Conservation (phyloP, 2,329 filamentous ascomycete genomes). For the Myriangium duriaei region DNA sequence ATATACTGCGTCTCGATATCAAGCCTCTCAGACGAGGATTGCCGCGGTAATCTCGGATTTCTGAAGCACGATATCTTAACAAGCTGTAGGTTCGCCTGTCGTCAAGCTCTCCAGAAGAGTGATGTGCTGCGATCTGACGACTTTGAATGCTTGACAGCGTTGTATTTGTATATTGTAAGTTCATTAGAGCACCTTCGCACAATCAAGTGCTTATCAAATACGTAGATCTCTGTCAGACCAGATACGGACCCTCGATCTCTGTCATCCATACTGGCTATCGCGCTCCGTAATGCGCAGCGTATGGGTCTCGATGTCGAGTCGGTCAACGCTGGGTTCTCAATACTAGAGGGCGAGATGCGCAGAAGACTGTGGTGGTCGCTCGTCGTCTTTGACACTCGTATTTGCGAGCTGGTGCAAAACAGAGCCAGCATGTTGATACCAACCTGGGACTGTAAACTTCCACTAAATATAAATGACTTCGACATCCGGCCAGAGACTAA, state of each 20-base stretch:
- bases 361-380: conserved; percentile 63
- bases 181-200: not conserved
- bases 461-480: conserved; percentile 32
- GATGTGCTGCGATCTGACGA: conserved; percentile 30
- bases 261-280: conserved; percentile 51
- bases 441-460: conserved; percentile 32
- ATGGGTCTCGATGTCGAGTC: conserved; percentile 58
- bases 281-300: conserved; percentile 54
- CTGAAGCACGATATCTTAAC: conserved; percentile 27
- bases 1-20: conserved; percentile 52
- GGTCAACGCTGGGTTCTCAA: conserved; percentile 28
- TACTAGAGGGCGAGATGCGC: conserved; percentile 55
- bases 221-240: not conserved
- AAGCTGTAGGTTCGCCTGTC: conserved; percentile 33
- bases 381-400: conserved; percentile 53
- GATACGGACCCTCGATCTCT: conserved; percentile 30
- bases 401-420: conserved; percentile 52
- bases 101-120: conserved; percentile 35
- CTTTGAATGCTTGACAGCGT: conserved; percentile 37
- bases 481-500: conserved; percentile 30
- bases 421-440: conserved; percentile 26
- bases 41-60: conserved; percentile 27
- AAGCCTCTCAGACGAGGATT: conserved; percentile 45
- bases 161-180: conserved; percentile 42
- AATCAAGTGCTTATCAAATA: not conserved